These are phyloP conservation scores for Suhomyces prunicola DNA, from an alignment of 805 yeast species.

Conservation along the genomic window DNA sequence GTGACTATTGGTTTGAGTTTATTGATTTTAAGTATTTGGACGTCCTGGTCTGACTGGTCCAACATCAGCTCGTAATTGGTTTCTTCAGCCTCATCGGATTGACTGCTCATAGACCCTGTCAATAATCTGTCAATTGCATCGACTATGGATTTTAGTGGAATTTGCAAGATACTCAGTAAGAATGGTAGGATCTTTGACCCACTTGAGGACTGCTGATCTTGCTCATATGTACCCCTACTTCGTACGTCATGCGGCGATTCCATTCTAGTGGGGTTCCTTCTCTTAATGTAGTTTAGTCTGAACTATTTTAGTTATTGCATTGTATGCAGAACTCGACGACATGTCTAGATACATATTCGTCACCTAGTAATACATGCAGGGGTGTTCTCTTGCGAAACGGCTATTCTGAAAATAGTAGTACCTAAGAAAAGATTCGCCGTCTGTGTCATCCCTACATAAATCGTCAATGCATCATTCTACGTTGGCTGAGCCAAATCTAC, in stretches of 20 bases:
- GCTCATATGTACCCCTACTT: neutral
- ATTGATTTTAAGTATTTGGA: neutral
- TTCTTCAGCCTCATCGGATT: neutral
- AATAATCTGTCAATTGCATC: neutral
- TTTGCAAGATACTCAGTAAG: neutral
- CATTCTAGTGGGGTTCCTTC: neutral
- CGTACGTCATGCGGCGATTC: neutral
- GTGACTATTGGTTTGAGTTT: conserved; percentile 1
- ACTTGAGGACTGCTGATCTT: neutral
- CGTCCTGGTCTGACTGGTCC: neutral
- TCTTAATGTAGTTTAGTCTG: neutral
- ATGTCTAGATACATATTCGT: neutral
- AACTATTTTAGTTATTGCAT: neutral
- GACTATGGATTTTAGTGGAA: neutral
- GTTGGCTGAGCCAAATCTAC: neutral
- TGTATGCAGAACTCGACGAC: neutral
- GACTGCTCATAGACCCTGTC: neutral
- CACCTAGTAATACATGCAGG: neutral
- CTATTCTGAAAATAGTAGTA: neutral
- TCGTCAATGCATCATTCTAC: neutral
- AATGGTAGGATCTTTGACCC: neutral
- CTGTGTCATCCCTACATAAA: neutral
- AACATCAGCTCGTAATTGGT: neutral
- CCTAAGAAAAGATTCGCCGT: neutral
- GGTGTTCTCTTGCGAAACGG: neutral